These are phyloP conservation scores for Phytopythium delawarense DNA, from an alignment of 352 stramenopile genomes.

Conservation along the genomic window DNA sequence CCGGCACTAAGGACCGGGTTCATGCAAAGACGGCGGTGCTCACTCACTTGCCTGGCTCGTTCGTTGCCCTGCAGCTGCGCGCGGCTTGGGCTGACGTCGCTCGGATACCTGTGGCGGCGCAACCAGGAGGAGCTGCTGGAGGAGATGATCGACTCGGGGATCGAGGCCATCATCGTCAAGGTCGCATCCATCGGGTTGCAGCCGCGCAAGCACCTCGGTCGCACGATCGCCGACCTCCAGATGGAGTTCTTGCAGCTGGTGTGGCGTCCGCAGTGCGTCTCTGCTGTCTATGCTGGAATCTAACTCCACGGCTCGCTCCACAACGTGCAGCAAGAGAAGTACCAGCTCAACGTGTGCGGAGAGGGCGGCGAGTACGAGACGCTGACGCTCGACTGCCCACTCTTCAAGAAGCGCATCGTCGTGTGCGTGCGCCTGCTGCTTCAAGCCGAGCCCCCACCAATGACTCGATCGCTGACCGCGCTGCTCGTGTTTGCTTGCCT, in stretches of 20 bases:
- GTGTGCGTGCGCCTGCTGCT: slow-evolving; percentile 40
- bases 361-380: slow-evolving; percentile 99
- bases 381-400: slow-evolving; percentile 96
- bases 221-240: slow-evolving; percentile 85
- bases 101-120: slow-evolving; percentile 96
- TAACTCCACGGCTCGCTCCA: not conserved
- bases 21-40: no score
- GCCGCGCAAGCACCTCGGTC: slow-evolving; percentile 77
- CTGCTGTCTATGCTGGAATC: slow-evolving; percentile 1
- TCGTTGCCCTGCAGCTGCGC: slow-evolving; percentile 60
- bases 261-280: not conserved
- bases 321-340: slow-evolving; percentile 83
- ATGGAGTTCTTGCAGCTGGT: slow-evolving; percentile 89
- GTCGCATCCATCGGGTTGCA: slow-evolving; percentile 92
- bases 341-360: slow-evolving; percentile 97
- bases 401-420: slow-evolving; percentile 93
- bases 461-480: not conserved
- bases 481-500: not conserved
- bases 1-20: not conserved
- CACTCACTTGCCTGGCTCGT: not conserved
- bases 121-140: slow-evolving; percentile 90
- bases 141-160: slow-evolving; percentile 92
- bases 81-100: slow-evolving; percentile 91
- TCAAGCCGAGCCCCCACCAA: not conserved
- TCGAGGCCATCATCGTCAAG: slow-evolving; percentile 97